These are phyloP conservation scores for Fennellomyces sp. DNA, from an alignment of 371 early-diverging fungal genomes.

Conservation along the genomic window DNA sequence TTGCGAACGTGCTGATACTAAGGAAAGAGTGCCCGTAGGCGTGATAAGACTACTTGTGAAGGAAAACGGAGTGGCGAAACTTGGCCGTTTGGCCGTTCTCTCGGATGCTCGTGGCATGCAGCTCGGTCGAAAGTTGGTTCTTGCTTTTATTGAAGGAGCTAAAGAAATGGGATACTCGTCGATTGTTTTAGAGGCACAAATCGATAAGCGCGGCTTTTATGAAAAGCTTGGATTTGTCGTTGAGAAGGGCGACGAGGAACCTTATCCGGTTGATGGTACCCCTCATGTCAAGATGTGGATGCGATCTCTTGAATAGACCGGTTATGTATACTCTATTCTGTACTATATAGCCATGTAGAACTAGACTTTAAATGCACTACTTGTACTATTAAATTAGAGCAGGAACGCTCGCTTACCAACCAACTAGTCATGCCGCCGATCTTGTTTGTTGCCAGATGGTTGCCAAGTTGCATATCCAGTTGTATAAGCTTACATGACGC, in stretches of 20 bases:
- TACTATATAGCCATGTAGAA: no score
- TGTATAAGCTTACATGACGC: no score
- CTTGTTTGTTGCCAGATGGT: no score
- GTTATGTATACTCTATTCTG: no score
- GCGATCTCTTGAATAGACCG: slow-evolving; percentile 14
- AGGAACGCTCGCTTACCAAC: no score
- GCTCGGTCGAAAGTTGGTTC: slow-evolving; percentile 31
- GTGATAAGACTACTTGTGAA: slow-evolving; percentile 32
- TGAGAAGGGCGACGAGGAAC: slow-evolving; percentile 35
- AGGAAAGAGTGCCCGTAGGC: slow-evolving; percentile 32
- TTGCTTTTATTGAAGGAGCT: slow-evolving; percentile 26
- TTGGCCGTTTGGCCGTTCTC: slow-evolving; percentile 48
- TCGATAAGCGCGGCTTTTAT: slow-evolving; percentile 48
- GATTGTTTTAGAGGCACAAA: slow-evolving; percentile 40
- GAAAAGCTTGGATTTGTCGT: slow-evolving; percentile 42
- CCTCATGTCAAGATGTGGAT: slow-evolving; percentile 49
- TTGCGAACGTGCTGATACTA: slow-evolving; percentile 16
- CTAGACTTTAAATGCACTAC: no score
- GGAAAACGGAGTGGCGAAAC: slow-evolving; percentile 29
- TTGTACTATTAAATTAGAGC: no score
- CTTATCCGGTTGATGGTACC: slow-evolving; percentile 43
- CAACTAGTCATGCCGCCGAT: no score
- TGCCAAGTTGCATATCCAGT: no score
- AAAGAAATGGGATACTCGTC: slow-evolving; percentile 14
- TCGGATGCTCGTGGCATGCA: slow-evolving; percentile 34